Conservation (phyloP, 345 rosid genomes). For the Psidium guajava region DNA sequence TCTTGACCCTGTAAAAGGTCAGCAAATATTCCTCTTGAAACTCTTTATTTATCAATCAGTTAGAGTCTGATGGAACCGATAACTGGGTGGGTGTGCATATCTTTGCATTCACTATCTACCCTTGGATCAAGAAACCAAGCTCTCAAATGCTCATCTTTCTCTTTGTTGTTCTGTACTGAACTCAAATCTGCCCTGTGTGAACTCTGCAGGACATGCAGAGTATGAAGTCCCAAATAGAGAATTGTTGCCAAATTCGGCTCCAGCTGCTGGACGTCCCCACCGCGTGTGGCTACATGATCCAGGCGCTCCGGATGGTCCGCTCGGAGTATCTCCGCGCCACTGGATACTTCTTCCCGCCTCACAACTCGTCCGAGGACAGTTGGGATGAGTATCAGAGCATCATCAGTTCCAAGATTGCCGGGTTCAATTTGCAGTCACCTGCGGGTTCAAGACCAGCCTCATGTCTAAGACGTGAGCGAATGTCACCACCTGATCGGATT, state of each 20-base stretch:
- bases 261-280: slow-evolving; percentile 1
- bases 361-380: slow-evolving; percentile 46
- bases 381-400: slow-evolving; percentile 39
- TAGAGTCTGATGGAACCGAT: not conserved
- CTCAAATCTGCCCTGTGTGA: not conserved
- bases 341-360: slow-evolving; percentile 43
- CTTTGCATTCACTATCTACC: not conserved
- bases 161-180: not conserved
- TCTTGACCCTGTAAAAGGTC: not conserved
- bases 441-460: slow-evolving; percentile 61
- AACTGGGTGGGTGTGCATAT: not conserved
- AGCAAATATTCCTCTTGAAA: not conserved
- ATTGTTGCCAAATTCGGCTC: not conserved
- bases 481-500: slow-evolving; percentile 46
- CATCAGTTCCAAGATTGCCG: slow-evolving; percentile 10
- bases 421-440: slow-evolving; percentile 32
- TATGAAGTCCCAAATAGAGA: not conserved
- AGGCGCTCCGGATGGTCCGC: slow-evolving; percentile 52
- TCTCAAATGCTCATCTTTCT: not conserved
- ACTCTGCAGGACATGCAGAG: not conserved
- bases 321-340: slow-evolving; percentile 43
- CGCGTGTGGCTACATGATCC: slow-evolving; percentile 43
- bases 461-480: slow-evolving; percentile 62
- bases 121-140: not conserved
- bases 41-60: not conserved